Conservation (phyloP, 495 filamentous ascomycete genomes). For the Podospora anserina region DNA sequence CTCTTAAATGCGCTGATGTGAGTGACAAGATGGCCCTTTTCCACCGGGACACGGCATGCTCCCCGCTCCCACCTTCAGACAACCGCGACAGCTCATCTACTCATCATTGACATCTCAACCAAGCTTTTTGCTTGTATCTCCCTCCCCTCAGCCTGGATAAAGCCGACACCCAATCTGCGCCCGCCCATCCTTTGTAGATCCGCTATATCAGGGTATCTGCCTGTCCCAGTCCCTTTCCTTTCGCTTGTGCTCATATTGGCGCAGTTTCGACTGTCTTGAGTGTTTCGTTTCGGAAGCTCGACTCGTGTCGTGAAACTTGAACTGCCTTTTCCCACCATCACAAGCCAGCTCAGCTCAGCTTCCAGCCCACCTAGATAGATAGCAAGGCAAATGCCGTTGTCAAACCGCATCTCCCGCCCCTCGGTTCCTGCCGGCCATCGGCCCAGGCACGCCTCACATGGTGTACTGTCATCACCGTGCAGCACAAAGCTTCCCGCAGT, state of each 20-base stretch:
- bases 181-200: neutral
- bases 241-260: neutral
- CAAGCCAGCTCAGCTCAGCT: neutral
- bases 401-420: conserved; percentile 5
- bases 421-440: conserved; percentile 18
- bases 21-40: neutral
- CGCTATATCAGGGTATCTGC: neutral
- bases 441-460: neutral
- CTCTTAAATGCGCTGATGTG: neutral
- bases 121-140: neutral
- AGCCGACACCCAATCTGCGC: neutral
- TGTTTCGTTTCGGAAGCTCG: neutral
- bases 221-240: neutral
- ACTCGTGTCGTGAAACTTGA: neutral
- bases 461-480: neutral
- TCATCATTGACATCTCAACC: neutral
- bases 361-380: neutral
- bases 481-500: neutral
- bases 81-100: neutral
- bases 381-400: neutral
- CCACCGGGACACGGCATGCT: neutral
- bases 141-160: neutral
- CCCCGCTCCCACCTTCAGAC: neutral
- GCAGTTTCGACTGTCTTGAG: neutral
- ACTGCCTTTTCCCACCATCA: neutral